A percentile compares a stretch with the other conserved stretches of the same genome.
phyloP scores from a whole-genome alignment of 2,329 filamentous ascomycete species.

The Metarhizium robertsii region DNA sequence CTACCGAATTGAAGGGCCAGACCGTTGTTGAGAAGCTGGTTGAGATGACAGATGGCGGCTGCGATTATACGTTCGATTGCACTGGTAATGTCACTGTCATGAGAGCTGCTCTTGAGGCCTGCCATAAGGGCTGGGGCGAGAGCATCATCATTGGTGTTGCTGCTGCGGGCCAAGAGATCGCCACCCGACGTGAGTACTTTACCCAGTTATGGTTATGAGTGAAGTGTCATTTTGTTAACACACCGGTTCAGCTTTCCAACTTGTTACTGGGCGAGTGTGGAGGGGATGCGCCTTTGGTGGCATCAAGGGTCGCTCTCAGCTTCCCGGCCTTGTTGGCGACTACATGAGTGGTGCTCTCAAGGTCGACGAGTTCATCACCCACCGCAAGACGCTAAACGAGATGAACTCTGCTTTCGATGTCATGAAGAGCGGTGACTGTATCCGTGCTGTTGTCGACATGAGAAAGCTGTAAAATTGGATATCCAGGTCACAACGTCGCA shows the following conservation, averaged over 20 bases:
- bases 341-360: slow-evolving; percentile 87
- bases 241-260: slow-evolving; percentile 72
- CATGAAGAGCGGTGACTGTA: slow-evolving; percentile 96
- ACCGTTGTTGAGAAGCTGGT: slow-evolving; percentile 86
- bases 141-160: slow-evolving; percentile 97
- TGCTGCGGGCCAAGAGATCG: slow-evolving; percentile 90
- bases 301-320: slow-evolving; percentile 92
- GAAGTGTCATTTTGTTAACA: not conserved
- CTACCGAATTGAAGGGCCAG: slow-evolving; percentile 66
- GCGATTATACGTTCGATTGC: slow-evolving; percentile 99
- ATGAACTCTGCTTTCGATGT: slow-evolving; percentile 87
- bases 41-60: slow-evolving; percentile 96
- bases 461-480: slow-evolving; percentile 20
- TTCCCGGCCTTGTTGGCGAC: slow-evolving; percentile 77
- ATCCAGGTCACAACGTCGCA: not conserved
- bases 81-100: slow-evolving; percentile 95
- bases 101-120: slow-evolving; percentile 90
- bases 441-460: slow-evolving; percentile 81
- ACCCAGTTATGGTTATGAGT: not conserved
- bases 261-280: slow-evolving; percentile 96
- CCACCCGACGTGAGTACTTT: slow-evolving; percentile 71
- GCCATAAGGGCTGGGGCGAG: slow-evolving; percentile 99
- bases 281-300: slow-evolving; percentile 96
- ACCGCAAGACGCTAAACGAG: slow-evolving; percentile 70
- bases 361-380: slow-evolving; percentile 99